Evolutionary conservation across 192 early-diverging fungal species (phyloP), one percentile per base, ranked within the genome.

Genomic region (Umbelopsis vinacea): DNA sequence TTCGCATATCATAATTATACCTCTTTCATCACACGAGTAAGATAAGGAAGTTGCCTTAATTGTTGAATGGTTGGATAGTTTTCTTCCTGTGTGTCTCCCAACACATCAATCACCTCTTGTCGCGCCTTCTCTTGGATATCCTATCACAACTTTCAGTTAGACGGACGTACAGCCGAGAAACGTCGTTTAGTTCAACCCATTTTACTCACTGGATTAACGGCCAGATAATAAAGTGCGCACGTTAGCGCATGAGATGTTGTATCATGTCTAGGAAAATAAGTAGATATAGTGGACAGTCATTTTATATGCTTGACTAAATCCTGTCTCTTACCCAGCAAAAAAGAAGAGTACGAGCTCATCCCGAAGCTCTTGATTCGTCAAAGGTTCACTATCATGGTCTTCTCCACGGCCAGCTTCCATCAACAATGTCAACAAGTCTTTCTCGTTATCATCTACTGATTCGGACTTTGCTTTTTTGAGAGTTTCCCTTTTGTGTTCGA

Each of bases 341-440:
- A 82, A 88, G 78, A 87, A 86, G 10, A 88, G 71, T 19, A 79
- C 77, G 4, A 81, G 80, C 47, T 88, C 85, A 70, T 84, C 80
- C 72, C 83, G 83, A 11, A 63, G 81, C 70, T 84, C 81, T 12
- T 24, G 29, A 35, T 47, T 71, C 43, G 23, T 70, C 68, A 53
- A 46, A 22, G 45, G 82, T 81, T 3, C 75, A 70, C 76, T 82
- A 37, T 78, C 74, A 45, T 82, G 68, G 47, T 84, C 73, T 71
- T 81, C 77, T 6, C 60, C 60, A 24, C 57, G 43, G 26, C 60
- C 71, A 38, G 84, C 83, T 71, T 89, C 84, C 11, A 89, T 75
- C 84, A 89, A 80, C 67, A 89, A 75, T 14, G 86, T 82, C 37
- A 89, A 74, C 12, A 72, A 12, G 23, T 72, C 71, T 23, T 72